Percentiles rank a stretch among this genome's conserved stretches.
These are phyloP conservation scores for Phylloporus sp. DNA, from an alignment of 768 basidiomycete genomes.

Conservation along the genomic window DNA sequence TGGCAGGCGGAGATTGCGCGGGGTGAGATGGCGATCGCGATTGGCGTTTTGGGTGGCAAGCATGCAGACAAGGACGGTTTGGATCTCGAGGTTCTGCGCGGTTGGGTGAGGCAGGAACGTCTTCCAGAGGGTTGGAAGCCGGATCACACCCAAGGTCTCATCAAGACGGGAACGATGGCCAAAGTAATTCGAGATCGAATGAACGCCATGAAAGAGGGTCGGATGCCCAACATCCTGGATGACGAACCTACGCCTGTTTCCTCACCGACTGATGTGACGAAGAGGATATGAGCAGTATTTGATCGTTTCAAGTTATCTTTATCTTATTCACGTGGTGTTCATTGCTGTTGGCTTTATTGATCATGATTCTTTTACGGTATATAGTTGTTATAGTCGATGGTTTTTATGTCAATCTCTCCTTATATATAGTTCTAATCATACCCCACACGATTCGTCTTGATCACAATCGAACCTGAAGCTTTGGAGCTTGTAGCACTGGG, in stretches of 20 bases:
- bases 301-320: not conserved
- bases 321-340: not conserved
- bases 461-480: not conserved
- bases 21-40: conserved; percentile 61
- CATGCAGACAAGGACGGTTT: conserved; percentile 38
- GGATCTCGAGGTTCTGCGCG: conserved; percentile 41
- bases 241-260: not conserved
- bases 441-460: not conserved
- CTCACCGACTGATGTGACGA: not conserved
- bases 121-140: conserved; percentile 41
- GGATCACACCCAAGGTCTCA: conserved; percentile 30
- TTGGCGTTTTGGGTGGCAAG: conserved; percentile 42
- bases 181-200: conserved; percentile 27
- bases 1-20: conserved; percentile 57
- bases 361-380: not conserved
- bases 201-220: conserved; percentile 15
- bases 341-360: not conserved
- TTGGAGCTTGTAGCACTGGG: too few relatives aligned
- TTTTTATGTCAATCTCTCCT: not conserved
- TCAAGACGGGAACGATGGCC: conserved; percentile 22
- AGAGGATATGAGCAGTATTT: not conserved
- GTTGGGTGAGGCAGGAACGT: conserved; percentile 52
- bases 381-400: not conserved
- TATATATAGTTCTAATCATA: not conserved
- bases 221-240: conserved; percentile 19